phyloP scores from a whole-genome alignment of 805 yeast genomes.

The Sungouiella blattae region DNA sequence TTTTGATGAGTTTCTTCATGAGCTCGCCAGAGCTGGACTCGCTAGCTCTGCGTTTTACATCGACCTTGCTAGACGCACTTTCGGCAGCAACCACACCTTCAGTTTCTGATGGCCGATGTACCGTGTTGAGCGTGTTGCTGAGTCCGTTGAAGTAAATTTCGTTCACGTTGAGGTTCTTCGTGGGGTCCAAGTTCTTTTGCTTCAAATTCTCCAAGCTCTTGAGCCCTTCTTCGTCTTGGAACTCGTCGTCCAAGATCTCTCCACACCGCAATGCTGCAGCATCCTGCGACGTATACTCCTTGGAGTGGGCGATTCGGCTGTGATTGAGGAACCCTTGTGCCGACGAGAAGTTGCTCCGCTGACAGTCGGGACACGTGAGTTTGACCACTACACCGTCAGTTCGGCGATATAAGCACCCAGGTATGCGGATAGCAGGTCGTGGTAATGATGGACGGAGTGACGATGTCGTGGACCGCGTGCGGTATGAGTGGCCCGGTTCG shows the following conservation, averaged over 20 bases:
- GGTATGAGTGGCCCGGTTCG: constrained; percentile 28
- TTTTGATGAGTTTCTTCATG: constrained; percentile 34
- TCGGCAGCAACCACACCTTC: not conserved
- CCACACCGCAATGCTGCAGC: constrained; percentile 72
- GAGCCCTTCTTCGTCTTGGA: constrained; percentile 55
- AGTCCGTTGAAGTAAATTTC: constrained; percentile 33
- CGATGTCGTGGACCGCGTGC: constrained; percentile 50
- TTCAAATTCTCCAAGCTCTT: constrained; percentile 33
- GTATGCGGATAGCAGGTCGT: constrained; percentile 16
- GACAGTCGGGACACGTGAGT: constrained; percentile 66
- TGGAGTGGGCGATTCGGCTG: constrained; percentile 68
- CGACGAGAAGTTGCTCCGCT: constrained; percentile 64
- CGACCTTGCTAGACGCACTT: not conserved
- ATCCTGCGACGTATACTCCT: constrained; percentile 67
- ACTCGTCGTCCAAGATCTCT: constrained; percentile 46
- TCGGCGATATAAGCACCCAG: constrained; percentile 57
- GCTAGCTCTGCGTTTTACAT: not conserved
- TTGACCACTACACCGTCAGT: constrained; percentile 70
- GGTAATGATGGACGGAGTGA: constrained; percentile 48
- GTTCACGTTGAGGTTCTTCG: constrained; percentile 36
- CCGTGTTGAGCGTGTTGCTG: constrained; percentile 25
- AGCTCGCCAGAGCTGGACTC: constrained; percentile 17
- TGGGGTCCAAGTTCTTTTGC: constrained; percentile 38
- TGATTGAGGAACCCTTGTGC: constrained; percentile 83
- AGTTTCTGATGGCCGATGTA: constrained; percentile 13